Base-by-base conservation (phyloP, 2,329 filamentous ascomycete species). In the Talaromyces islandicus region DNA sequence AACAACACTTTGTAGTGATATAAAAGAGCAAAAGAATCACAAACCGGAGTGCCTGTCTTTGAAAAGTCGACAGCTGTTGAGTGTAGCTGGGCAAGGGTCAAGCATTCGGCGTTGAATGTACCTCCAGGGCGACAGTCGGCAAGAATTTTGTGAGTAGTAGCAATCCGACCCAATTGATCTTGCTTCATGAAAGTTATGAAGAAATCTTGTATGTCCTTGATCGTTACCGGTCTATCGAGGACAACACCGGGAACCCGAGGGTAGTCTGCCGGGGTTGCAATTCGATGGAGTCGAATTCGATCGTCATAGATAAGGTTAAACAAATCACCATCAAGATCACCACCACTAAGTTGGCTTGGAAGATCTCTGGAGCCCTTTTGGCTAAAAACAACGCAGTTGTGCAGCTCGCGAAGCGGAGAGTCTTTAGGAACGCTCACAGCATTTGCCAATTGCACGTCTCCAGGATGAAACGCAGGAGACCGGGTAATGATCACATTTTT, bases 241-340 rank as follows among this genome's bases (percentile, higher is more conserved):
- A 87, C 78, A 0, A 79, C 62, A 0, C 88, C 83, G 0, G 65
- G 17, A 0, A 83, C 78, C 1, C 84, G 80, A 3, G 85, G 82
- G 65, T 96, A 95, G 63, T 91, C 85, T 0, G 91, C 90, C 0
- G 91, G 84, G 0, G 3, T 0, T n/a, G 79, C 84, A 0, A 74
- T 77, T 0, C 60, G 66, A 4, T 68, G 70, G 0, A 83, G 79
- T 1, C 81, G 71, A 0, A 86, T 78, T 0, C 71, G 68, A 0
- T 73, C 65, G 65, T 95, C 90, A 80, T 84, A 94, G 54, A 95
- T 89, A 55, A 95, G 75, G 64, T 91, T 88, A 72, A 89, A 96
- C 0, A 90, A 75, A 70, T 96, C 92, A 0, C 91, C 91, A 64
- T 94, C 91, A 0, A 96, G 80, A 70, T 96, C 91, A 0, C 91